Conservation (phyloP, 2,329 filamentous ascomycete species). For the Endothia cerciana region DNA sequence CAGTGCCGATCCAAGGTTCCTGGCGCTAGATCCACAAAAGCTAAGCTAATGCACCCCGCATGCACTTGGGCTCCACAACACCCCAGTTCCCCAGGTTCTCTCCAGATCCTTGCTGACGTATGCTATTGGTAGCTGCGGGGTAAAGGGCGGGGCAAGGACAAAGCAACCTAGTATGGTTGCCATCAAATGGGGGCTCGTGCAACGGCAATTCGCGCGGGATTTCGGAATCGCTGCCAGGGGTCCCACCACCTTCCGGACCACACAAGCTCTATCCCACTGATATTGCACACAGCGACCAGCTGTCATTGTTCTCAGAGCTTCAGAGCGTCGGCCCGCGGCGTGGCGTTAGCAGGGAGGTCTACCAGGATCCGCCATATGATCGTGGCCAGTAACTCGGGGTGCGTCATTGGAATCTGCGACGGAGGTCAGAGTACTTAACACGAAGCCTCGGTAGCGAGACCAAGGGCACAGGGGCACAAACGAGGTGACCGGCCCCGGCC, state of each 20-base stretch:
- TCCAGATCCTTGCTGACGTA: too few relatives aligned
- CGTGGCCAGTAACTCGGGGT: conserved; percentile 9
- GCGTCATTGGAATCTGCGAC: conserved; percentile 27
- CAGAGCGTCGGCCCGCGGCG: too few relatives aligned
- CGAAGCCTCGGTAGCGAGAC: neutral
- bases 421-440: neutral
- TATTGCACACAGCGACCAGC: too few relatives aligned
- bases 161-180: neutral
- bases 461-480: neutral
- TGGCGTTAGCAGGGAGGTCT: neutral
- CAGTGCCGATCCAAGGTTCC: too few relatives aligned
- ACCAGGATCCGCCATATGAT: conserved; percentile 15
- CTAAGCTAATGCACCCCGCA: too few relatives aligned
- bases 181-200: too few relatives aligned
- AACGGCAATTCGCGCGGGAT: neutral
- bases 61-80: too few relatives aligned
- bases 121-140: too few relatives aligned
- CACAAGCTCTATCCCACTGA: too few relatives aligned
- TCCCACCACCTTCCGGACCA: neutral
- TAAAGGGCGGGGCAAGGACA: neutral
- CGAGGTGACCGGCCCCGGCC: conserved; percentile 20
- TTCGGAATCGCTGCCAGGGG: neutral
- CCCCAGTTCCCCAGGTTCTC: too few relatives aligned
- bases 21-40: too few relatives aligned
- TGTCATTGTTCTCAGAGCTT: too few relatives aligned